Evolutionary conservation across 169 alveolate species (phyloP).

Genomic region (Plasmodium falciparum): DNA sequence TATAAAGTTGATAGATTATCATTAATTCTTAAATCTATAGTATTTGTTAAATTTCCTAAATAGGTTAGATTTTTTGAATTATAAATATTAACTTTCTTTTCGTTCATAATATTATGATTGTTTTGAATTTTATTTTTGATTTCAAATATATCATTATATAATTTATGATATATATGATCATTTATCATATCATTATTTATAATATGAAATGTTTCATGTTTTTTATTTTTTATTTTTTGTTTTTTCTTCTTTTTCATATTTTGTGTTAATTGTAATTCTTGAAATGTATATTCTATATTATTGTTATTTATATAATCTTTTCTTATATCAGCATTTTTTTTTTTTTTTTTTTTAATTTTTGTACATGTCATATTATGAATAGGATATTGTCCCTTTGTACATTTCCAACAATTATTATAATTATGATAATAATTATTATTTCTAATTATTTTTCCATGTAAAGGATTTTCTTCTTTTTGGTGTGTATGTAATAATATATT

Average conservation of each 20-base stretch:
- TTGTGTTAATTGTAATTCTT: neutral
- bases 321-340: neutral
- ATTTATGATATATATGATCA: neutral
- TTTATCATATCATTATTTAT: neutral
- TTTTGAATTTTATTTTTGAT: slow-evolving; percentile 15
- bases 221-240: neutral
- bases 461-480: neutral
- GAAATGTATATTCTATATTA: neutral
- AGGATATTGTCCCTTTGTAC: neutral
- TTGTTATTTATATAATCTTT: neutral
- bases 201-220: neutral
- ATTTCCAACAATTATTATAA: neutral
- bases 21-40: neutral
- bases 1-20: neutral
- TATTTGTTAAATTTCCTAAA: neutral
- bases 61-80: neutral
- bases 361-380: neutral
- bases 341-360: neutral
- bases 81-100: neutral
- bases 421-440: neutral
- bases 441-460: neutral
- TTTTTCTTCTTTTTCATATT: neutral
- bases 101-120: neutral
- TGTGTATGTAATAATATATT: neutral
- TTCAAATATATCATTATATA: slow-evolving; percentile 9